Conservation (phyloP, 140 eudicot species). For the Stevia rebaudiana region DNA sequence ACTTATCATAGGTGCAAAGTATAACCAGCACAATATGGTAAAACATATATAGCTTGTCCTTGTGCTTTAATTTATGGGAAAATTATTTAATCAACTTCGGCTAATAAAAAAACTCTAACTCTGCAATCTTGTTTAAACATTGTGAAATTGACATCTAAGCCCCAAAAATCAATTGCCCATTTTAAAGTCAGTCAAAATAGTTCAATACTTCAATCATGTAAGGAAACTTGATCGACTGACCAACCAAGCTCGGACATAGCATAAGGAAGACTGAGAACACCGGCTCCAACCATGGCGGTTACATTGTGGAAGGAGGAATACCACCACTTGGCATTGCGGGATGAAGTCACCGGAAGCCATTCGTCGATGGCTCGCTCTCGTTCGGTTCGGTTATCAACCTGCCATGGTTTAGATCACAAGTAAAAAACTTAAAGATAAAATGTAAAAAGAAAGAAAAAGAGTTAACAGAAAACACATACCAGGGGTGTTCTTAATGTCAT, state of each 20-base stretch:
- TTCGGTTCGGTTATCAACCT: slow-evolving; percentile 13
- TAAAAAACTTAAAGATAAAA: neutral
- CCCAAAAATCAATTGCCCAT: too few species aligned
- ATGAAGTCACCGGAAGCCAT: slow-evolving; percentile 15
- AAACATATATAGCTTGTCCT: too few species aligned
- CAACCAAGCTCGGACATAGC: slow-evolving; percentile 7
- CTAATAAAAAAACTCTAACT: too few species aligned
- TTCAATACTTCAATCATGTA: too few species aligned
- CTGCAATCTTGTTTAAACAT: too few species aligned
- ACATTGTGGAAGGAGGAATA: slow-evolving; percentile 13
- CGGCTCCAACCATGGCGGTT: slow-evolving; percentile 15
- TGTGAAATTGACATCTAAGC: too few species aligned
- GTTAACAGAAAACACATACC: neutral
- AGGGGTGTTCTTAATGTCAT: slow-evolving; percentile 8
- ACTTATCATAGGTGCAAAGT: too few species aligned
- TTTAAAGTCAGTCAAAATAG: too few species aligned
- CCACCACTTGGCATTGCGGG: slow-evolving; percentile 14
- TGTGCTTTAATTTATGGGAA: too few species aligned
- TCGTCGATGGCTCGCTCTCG: slow-evolving; percentile 7
- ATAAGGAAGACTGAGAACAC: slow-evolving; percentile 13
- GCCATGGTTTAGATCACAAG: neutral
- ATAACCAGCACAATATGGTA: too few species aligned
- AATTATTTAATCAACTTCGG: too few species aligned
- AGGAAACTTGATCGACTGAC: neutral
- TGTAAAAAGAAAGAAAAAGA: neutral